Evolutionary conservation across 2,329 filamentous ascomycete species (phyloP), one percentile per base, ranked within the genome.

Genomic region (Neoscytalidium dimidiatum): DNA sequence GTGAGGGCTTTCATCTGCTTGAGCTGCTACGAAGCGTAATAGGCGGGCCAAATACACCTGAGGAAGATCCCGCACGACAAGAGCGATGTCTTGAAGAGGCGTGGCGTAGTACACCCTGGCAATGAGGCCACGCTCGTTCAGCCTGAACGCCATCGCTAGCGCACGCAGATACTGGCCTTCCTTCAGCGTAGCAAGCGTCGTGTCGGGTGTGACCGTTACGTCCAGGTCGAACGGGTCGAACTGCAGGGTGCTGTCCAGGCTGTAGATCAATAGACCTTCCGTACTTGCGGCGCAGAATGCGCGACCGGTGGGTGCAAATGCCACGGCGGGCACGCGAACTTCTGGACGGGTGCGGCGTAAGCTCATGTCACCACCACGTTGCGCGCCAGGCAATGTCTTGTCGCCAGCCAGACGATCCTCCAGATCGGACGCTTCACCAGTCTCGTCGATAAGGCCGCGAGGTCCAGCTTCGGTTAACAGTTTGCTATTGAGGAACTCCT

Each of bases 221-320:
- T 97, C 94, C 17, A 99, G 88, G 75, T 99, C 95, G 73, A 97
- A 97, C 0, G 95, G 95, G 74, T 99, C 95, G 74, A 99, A 99
- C 67, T 93, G 86, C 29, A 95, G 84, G 4, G 88, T 85, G 44
- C 88, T 89, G 74, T 99, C 95, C 28, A 99, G 83, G 68, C 92
- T 95, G 82, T 98, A 99, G 67, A 99, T 90, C 48, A 99, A 84
- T 11, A 99, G 83, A 17, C 95, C 95, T 80, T 99, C 95, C 0
- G 95, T 98, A 9, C 92, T 95, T 1, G 94, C 93, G 1, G 94
- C 95, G 75, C 95, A 98, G 80, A 99, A 99, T 0, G 93, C 87
- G 14, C 91, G 88, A 9, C 94, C 94, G 0, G 92, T 91, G 0
- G 95, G 94, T 0, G 94, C 91, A 77, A 99, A 99, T 23, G 90